Percentiles rank a stretch among this genome's conserved stretches.
Conservation (phyloP, 1,139 yeast genomes). For the Pichia sp. region DNA sequence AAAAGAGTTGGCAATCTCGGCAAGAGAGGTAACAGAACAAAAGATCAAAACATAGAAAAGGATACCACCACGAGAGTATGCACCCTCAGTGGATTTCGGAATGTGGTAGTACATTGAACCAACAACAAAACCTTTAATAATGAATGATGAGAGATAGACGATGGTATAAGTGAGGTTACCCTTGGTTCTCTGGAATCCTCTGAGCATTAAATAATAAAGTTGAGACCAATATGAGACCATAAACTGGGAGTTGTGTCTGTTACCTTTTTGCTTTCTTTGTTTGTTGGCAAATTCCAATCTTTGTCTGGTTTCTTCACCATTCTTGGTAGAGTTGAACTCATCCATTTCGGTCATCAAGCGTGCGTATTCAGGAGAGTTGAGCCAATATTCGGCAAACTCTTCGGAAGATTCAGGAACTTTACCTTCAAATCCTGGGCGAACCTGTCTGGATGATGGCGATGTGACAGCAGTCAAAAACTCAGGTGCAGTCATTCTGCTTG, state of each 20-base stretch:
- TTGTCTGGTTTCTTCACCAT: conserved; percentile 29
- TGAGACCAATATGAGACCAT: conserved; percentile 39
- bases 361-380: conserved; percentile 31
- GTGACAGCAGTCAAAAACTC: conserved; percentile 35
- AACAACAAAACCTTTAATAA: conserved; percentile 36
- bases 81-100: conserved; percentile 27
- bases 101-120: conserved; percentile 36
- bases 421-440: conserved; percentile 41
- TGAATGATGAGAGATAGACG: conserved; percentile 35
- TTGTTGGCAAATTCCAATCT: conserved; percentile 27
- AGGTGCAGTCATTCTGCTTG: conserved; percentile 79
- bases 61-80: conserved; percentile 33
- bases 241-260: conserved; percentile 32
- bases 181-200: conserved; percentile 41
- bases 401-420: conserved; percentile 30
- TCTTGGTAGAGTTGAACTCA: conserved; percentile 18
- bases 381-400: conserved; percentile 45
- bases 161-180: conserved; percentile 32
- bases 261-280: conserved; percentile 31
- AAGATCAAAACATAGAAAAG: conserved; percentile 36
- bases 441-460: conserved; percentile 41
- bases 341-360: conserved; percentile 26
- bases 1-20: conserved; percentile 35
- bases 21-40: conserved; percentile 35
- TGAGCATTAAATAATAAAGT: conserved; percentile 34